phyloP scores from a whole-genome alignment of 176 grass and related monocot genomes.

The Elymus sibiricus region DNA sequence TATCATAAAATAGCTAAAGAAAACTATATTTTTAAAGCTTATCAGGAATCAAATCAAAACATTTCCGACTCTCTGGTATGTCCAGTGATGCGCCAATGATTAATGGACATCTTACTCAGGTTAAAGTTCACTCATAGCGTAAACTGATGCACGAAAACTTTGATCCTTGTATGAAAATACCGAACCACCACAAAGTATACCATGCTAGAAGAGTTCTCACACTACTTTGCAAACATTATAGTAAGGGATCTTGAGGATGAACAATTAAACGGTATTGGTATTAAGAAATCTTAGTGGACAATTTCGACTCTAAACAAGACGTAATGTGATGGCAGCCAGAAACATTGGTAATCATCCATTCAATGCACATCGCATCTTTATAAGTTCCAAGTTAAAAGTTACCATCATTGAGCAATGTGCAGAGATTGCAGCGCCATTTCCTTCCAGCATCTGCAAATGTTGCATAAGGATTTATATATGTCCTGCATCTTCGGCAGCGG shows the following conservation, averaged over 20 bases:
- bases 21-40: neutral
- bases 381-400: conserved; percentile 10
- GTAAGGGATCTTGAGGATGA: neutral
- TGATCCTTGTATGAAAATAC: neutral
- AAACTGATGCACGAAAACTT: neutral
- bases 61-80: neutral
- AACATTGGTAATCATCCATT: neutral
- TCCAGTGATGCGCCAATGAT: neutral
- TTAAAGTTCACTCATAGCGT: neutral
- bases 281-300: neutral
- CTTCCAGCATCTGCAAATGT: conserved; percentile 94
- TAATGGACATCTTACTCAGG: neutral
- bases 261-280: neutral
- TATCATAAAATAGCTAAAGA: neutral
- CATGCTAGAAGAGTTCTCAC: conserved; percentile 19
- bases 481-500: conserved; percentile 93
- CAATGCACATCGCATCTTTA: neutral
- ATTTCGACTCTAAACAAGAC: neutral
- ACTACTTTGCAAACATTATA: neutral
- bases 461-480: conserved; percentile 91
- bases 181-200: neutral
- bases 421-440: conserved; percentile 98
- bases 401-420: conserved; percentile 95
- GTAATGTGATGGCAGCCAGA: neutral
- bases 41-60: neutral